Percentiles rank a stretch among this genome's conserved stretches.
Evolutionary conservation across 1,139 yeast species (phyloP).

Genomic region (Pneumocystis murina): DNA sequence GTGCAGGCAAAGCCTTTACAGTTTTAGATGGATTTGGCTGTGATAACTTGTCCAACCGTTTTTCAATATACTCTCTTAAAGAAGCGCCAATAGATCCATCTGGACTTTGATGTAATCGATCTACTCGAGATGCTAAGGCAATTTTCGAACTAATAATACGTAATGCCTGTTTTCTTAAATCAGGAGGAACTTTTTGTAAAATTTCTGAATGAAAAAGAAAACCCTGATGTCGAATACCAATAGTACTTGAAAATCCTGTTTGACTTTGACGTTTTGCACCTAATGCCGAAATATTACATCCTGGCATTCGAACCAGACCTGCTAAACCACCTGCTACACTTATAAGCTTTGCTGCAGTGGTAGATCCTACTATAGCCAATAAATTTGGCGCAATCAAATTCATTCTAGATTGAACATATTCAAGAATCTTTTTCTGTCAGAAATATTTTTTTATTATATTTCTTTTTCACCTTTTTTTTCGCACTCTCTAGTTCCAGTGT

Average conservation of each 20-base stretch:
- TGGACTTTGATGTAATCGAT: slow-evolving; percentile 31
- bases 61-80: slow-evolving; percentile 45
- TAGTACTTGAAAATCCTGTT: slow-evolving; percentile 28
- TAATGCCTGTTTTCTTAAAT: slow-evolving; percentile 52
- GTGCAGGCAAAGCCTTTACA: slow-evolving; percentile 69
- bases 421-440: slow-evolving; percentile 26
- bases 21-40: slow-evolving; percentile 62
- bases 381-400: slow-evolving; percentile 65
- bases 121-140: slow-evolving; percentile 73
- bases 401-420: slow-evolving; percentile 44
- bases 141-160: slow-evolving; percentile 69
- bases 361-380: slow-evolving; percentile 55
- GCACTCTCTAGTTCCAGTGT: slow-evolving; percentile 35
- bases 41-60: slow-evolving; percentile 53
- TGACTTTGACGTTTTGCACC: slow-evolving; percentile 49
- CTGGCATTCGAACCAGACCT: slow-evolving; percentile 57
- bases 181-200: slow-evolving; percentile 36
- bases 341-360: slow-evolving; percentile 59
- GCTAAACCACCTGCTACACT: slow-evolving; percentile 56
- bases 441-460: not conserved
- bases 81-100: slow-evolving; percentile 43
- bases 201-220: slow-evolving; percentile 27
- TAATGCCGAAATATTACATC: slow-evolving; percentile 68
- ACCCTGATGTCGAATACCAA: slow-evolving; percentile 49
- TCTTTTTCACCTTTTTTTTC: slow-evolving; percentile 17